phyloP scores from a whole-genome alignment of 345 rosid genomes.

The Salix caprea region DNA sequence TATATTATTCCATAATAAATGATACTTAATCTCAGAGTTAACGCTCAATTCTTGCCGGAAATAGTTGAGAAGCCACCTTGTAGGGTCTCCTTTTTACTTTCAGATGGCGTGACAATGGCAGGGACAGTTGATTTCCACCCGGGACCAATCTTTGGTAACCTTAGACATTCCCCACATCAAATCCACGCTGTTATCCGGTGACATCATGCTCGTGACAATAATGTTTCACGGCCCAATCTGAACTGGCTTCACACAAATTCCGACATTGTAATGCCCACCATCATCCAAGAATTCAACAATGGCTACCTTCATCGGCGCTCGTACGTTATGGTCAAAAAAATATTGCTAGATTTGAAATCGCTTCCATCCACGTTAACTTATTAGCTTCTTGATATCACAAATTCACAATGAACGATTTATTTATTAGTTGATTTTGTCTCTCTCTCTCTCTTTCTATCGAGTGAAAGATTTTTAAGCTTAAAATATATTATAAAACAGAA shows the following conservation, averaged over 20 bases:
- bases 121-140: not conserved
- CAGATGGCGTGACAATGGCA: not conserved
- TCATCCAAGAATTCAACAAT: no score
- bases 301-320: not conserved
- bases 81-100: not conserved
- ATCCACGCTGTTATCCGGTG: not conserved
- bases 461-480: no score
- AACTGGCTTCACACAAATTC: no score
- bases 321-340: not conserved
- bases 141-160: no score
- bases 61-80: not conserved
- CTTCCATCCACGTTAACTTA: not conserved
- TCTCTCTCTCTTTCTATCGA: no score
- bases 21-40: not conserved
- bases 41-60: not conserved
- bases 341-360: not conserved
- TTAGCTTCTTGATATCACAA: not conserved
- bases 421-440: no score
- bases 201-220: not conserved
- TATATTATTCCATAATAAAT: no score
- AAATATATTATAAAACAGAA: no score
- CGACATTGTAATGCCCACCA: no score
- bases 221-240: not conserved
- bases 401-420: no score
- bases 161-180: not conserved